Percentiles rank a stretch among this genome's conserved stretches.
Evolutionary conservation across 306 rosid species (phyloP).

Genomic region (Hylodesmum podocarpum): DNA sequence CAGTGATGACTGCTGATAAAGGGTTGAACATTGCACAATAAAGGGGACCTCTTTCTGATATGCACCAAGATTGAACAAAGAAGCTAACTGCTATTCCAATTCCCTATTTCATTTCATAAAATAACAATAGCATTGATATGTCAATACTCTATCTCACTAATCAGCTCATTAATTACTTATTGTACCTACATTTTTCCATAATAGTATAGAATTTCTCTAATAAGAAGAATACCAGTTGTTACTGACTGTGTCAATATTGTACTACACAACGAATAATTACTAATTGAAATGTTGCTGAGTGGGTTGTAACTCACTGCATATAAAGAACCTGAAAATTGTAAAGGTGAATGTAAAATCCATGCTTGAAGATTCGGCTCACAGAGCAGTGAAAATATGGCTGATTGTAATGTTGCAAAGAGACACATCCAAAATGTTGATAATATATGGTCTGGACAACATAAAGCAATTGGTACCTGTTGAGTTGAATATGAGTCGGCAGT

Average conservation of each 20-base stretch:
- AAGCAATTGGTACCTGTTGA: conserved; percentile 63
- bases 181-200: too few species aligned
- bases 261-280: neutral
- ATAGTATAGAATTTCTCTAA: too few species aligned
- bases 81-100: conserved; percentile 53
- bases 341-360: conserved; percentile 51
- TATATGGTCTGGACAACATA: conserved; percentile 57
- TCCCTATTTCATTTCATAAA: conserved; percentile 57
- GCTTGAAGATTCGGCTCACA: conserved; percentile 38
- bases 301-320: conserved; percentile 65
- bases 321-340: conserved; percentile 53
- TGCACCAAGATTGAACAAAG: conserved; percentile 66
- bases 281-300: too few species aligned
- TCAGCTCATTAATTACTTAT: too few species aligned
- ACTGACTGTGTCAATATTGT: neutral
- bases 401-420: conserved; percentile 47
- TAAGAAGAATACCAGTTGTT: neutral
- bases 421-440: conserved; percentile 64
- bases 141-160: too few species aligned
- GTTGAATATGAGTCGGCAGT: conserved; percentile 18
- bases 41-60: conserved; percentile 64
- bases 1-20: conserved; percentile 62
- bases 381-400: conserved; percentile 44
- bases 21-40: conserved; percentile 74
- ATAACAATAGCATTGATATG: too few species aligned